Base-by-base conservation (phyloP, 1,139 yeast species). In the Scheffersomyces illinoinensis region DNA sequence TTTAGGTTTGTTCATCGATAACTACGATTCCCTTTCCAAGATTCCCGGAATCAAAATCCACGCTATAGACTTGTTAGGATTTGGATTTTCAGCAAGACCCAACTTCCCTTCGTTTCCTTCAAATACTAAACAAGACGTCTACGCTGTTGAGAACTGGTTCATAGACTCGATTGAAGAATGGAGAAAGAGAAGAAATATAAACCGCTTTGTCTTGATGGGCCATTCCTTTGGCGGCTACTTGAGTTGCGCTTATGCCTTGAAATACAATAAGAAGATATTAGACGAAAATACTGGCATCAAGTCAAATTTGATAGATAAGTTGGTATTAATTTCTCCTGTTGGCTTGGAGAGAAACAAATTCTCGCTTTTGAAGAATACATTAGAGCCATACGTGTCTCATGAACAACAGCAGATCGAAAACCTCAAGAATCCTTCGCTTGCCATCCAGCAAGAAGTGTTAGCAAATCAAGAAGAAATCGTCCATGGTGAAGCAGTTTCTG, bases 171-270 rank as follows among this genome's bases (percentile, higher is more conserved):
- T 95, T n/a, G 98, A 95, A 69, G 79, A 78, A 62, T 95, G 99
- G 99, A 81, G 98, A 63, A 70, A 71, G 50, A 77, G 76, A 43
- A 81, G 90, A 53, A 78, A 81, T 0, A 73, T 90, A 51, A 77
- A 81, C 5, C 83, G 83, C 62, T 88, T 95, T 66, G 86, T 90
- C 39, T 73, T 95, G 24, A 82, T 95, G 60, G 98, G 97, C 0
- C 99, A 95, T 73, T 93, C 98, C 0, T 86, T 93, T 67, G 99
- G 99, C 20, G 98, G 97, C 0, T 93, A 93, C 68, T 75, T 95
- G 59, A 88, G 96, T 24, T 84, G 90, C 61, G 87, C 91, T 12
- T 95, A 95, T 71, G 88, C 95, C 7, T 66, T 88, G 66, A 88
- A 87, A 65, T 89, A 91, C 70, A 78, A 80, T 64, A 72, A 70